Evolutionary conservation across 78 protist species (phyloP).

Genomic region (Dictyostelium firmibasis): DNA sequence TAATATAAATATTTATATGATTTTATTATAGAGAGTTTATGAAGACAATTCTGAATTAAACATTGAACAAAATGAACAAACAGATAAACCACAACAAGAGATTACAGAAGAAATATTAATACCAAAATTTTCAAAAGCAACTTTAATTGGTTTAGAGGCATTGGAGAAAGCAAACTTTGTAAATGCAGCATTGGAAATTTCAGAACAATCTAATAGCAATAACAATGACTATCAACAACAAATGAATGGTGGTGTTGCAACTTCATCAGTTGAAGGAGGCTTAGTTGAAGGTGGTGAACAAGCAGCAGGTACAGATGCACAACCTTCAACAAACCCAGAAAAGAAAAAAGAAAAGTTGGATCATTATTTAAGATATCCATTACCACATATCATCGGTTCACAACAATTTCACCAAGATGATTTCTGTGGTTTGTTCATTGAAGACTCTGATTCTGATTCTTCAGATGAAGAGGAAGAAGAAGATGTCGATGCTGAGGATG

Average conservation of each 20-base stretch:
- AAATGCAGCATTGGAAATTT: constrained; percentile 43
- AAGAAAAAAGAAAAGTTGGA: constrained; percentile 39
- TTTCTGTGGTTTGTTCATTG: constrained; percentile 72
- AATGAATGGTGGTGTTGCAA: neutral
- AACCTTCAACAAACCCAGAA: neutral
- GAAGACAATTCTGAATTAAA: constrained; percentile 62
- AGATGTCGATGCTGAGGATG: constrained; percentile 1
- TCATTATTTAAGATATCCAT: constrained; percentile 67
- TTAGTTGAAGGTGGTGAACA: neutral
- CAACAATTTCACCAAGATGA: constrained; percentile 80
- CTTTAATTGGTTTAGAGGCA: constrained; percentile 58
- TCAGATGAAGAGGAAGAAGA: constrained; percentile 14
- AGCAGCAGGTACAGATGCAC: neutral
- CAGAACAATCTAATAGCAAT: neutral
- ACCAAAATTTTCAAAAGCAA: constrained; percentile 75
- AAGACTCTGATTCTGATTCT: constrained; percentile 52
- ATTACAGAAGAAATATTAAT: constrained; percentile 64
- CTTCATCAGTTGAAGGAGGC: neutral
- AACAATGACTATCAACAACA: constrained; percentile 13
- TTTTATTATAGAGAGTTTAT: constrained; percentile 51
- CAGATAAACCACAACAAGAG: constrained; percentile 34
- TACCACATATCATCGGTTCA: constrained; percentile 83
- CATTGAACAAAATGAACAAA: neutral
- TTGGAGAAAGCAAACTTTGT: constrained; percentile 43
- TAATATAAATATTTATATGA: neutral